Evolutionary conservation across 2,329 filamentous ascomycete genomes (phyloP).

Genomic region (Ophiocordyceps camponoti-saundersi): DNA sequence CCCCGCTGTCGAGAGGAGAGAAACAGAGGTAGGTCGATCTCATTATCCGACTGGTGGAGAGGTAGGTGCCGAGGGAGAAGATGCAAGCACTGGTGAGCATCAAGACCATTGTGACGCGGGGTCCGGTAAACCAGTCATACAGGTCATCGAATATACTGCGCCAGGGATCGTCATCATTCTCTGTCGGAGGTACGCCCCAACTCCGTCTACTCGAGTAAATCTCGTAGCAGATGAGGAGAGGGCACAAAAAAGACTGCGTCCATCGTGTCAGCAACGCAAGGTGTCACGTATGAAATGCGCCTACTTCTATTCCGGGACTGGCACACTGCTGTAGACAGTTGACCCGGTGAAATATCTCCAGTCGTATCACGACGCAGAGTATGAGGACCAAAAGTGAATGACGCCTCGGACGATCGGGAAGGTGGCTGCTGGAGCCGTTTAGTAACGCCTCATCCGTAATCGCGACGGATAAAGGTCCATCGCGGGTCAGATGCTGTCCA

Average conservation of each 20-base stretch:
- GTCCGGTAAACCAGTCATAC: slow-evolving; percentile 25
- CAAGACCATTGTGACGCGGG: slow-evolving; percentile 17
- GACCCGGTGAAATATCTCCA: slow-evolving; percentile 29
- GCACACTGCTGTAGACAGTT: slow-evolving; percentile 32
- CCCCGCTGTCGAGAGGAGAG: slow-evolving; percentile 19
- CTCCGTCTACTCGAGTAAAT: slow-evolving; percentile 18
- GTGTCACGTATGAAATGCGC: background rate
- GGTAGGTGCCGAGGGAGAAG: slow-evolving; percentile 25
- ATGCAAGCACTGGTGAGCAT: slow-evolving; percentile 18
- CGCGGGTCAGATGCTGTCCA: slow-evolving; percentile 2
- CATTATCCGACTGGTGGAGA: slow-evolving; percentile 18
- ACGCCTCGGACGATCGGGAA: slow-evolving; percentile 28
- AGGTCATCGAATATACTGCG: slow-evolving; percentile 30
- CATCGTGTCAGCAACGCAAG: background rate
- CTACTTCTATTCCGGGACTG: slow-evolving; percentile 29
- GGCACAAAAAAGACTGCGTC: slow-evolving; percentile 26
- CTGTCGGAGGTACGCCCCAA: slow-evolving; percentile 13
- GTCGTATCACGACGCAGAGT: slow-evolving; percentile 24
- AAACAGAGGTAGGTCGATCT: slow-evolving; percentile 37
- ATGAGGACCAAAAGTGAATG: slow-evolving; percentile 27
- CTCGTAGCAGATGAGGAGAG: slow-evolving; percentile 26
- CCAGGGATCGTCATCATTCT: slow-evolving; percentile 28
- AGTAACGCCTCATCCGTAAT: slow-evolving; percentile 9
- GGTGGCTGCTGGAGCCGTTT: slow-evolving; percentile 15
- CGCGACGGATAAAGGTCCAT: slow-evolving; percentile 6